These are phyloP conservation scores for Grosmannia huntii DNA, from an alignment of 2,329 filamentous ascomycete species.

Conservation along the genomic window DNA sequence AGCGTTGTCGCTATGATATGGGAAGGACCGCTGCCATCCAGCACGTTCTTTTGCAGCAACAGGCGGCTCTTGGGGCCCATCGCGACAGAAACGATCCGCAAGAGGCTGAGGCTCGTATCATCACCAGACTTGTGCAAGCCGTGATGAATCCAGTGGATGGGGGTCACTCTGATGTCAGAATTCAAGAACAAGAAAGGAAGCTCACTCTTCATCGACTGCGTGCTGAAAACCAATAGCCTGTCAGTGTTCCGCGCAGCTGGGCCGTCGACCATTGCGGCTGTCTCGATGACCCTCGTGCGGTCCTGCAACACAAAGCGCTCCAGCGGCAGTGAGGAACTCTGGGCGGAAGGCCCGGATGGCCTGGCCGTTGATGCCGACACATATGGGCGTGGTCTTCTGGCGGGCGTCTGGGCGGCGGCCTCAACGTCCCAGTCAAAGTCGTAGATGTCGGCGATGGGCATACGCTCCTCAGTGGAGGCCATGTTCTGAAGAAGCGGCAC, in stretches of 20 bases:
- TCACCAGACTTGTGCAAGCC: slow-evolving; percentile 26
- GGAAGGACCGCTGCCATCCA: slow-evolving; percentile 8
- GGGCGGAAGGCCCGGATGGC: no score
- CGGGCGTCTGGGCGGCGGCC: slow-evolving; percentile 7
- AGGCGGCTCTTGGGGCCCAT: slow-evolving; percentile 18
- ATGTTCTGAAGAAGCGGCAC: no score
- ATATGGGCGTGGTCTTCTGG: no score
- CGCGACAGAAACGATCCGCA: slow-evolving; percentile 17
- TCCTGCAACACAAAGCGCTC: no score
- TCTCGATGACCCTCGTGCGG: no score
- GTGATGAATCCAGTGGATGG: slow-evolving; percentile 16
- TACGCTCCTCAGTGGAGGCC: slow-evolving; percentile 11
- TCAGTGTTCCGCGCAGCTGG: no score
- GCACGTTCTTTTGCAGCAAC: slow-evolving; percentile 15
- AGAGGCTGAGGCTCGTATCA: slow-evolving; percentile 18
- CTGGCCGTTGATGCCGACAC: no score
- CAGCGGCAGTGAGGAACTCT: no score
- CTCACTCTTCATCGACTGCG: slow-evolving; percentile 19
- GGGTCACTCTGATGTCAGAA: not conserved
- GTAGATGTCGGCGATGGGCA: slow-evolving; percentile 17
- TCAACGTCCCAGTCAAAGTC: slow-evolving; percentile 17
- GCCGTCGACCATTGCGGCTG: no score
- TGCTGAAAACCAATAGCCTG: no score
- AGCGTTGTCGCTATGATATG: slow-evolving; percentile 6
- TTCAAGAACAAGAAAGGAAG: not conserved